Base-by-base conservation (phyloP, 306 rosid species). In the Crotalaria pallida region DNA sequence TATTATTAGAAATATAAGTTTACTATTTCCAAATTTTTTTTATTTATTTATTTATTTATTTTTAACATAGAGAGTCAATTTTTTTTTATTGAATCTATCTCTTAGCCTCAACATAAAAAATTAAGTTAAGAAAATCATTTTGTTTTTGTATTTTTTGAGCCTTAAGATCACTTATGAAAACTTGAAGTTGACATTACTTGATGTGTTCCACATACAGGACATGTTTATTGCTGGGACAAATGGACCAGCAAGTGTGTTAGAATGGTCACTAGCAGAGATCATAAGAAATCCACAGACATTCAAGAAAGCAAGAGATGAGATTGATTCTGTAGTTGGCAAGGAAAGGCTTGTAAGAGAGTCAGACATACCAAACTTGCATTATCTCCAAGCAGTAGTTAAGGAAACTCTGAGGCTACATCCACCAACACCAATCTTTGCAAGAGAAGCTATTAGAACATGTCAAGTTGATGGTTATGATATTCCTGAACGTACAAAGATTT, bases 331-430 rank as follows among this genome's bases (percentile, higher is more conserved):
- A 1, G 78, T 85, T 7, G 90, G 90, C 1, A 49, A 71, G 0
- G 55, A 71, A 0, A 79, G 80, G 8, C 15, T 71, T 0, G 82
- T 83, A 0, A 69, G 21, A 45, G 88, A 85, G 29, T 83, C 84
- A 6, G 86, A 87, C 44, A 59, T 86, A n/a, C 79, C 79, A 13
- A 73, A 76, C 10, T 59, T 87, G 8, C 88, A 81, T 13, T 84
- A 87, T 26, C 75, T 87, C 27, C 80, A 70, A 19, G 88, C 86
- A 6, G 77, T 84, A 5, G 45, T 79, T 0, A 85, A 75, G 6
- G 94, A 85, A 75, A 80, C 81, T 1, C 68, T 84, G 1, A 73
- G 87, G 11, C 73, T 87, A 10, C 89, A 87, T 27, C 86, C 89
- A 2, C 82, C 86, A 7, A 84, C 78, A 0, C 83, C 92, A 13